These are phyloP conservation scores for Thalia dealbata DNA, from an alignment of 176 grass and related monocot species.

Conservation along the genomic window DNA sequence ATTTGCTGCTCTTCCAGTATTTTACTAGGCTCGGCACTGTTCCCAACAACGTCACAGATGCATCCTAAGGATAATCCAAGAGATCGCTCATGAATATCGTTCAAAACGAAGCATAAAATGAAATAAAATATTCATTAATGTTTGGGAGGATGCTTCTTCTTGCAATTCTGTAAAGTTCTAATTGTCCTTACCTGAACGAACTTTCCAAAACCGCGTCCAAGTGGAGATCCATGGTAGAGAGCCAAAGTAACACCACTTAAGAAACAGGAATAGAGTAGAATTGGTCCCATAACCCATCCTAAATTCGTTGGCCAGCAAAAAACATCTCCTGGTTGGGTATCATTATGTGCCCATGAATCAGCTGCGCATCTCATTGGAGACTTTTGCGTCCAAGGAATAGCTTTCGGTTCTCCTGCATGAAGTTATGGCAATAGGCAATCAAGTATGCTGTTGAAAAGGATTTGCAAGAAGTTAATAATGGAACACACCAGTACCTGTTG, in stretches of 20 bases:
- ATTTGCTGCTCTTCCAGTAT: slow-evolving; percentile 72
- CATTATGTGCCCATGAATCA: slow-evolving; percentile 80
- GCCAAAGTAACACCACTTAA: slow-evolving; percentile 60
- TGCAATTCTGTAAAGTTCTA: background rate
- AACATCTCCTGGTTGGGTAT: slow-evolving; percentile 51
- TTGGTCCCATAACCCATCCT: slow-evolving; percentile 94
- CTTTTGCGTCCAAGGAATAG: slow-evolving; percentile 88
- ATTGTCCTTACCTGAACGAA: slow-evolving; percentile 61
- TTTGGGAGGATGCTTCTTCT: too few species aligned
- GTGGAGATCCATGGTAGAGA: slow-evolving; percentile 85
- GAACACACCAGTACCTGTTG: slow-evolving; percentile 48
- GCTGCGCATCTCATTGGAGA: slow-evolving; percentile 60
- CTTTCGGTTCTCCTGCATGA: slow-evolving; percentile 82
- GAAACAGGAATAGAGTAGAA: slow-evolving; percentile 61
- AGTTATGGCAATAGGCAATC: slow-evolving; percentile 12
- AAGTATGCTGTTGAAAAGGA: background rate
- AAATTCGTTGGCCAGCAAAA: slow-evolving; percentile 87
- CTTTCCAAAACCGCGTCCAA: slow-evolving; percentile 79
- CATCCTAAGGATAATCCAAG: slow-evolving; percentile 48
- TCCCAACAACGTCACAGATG: slow-evolving; percentile 67
- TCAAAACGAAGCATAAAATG: background rate
- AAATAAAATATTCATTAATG: too few species aligned
- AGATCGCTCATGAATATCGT: background rate
- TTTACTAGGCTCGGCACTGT: slow-evolving; percentile 81
- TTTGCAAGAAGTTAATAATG: background rate